Conservation (phyloP, 2,329 filamentous ascomycete genomes). For the Setomelanomma holmii region DNA sequence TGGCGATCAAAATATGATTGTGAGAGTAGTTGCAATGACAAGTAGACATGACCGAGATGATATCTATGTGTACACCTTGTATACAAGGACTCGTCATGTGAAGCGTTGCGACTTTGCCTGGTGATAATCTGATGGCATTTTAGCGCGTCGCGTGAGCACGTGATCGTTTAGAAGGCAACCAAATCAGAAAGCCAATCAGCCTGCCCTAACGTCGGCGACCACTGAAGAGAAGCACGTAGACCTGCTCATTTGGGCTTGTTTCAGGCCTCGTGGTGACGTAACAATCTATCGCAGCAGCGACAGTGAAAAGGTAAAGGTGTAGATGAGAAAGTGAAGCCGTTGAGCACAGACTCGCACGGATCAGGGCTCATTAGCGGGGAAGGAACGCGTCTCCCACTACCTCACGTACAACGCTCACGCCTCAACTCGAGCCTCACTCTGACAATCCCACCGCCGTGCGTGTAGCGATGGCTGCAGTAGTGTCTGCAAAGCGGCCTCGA, state of each 20-base stretch:
- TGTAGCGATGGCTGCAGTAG: conserved; percentile 35
- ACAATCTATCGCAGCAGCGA: too few relatives aligned
- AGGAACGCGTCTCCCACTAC: conserved; percentile 22
- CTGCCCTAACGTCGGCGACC: too few relatives aligned
- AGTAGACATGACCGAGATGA: too few relatives aligned
- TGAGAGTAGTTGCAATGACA: too few relatives aligned
- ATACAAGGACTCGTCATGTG: too few relatives aligned
- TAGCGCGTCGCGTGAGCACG: conserved; percentile 20
- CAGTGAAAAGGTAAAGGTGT: too few relatives aligned
- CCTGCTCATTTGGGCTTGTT: background rate
- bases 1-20: too few relatives aligned
- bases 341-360: background rate
- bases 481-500: conserved; percentile 42
- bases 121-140: too few relatives aligned
- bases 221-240: too few relatives aligned
- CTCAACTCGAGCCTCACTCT: conserved; percentile 2
- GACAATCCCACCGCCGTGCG: background rate
- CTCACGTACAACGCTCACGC: background rate
- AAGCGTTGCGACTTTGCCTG: too few relatives aligned
- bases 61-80: background rate
- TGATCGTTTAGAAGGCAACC: background rate
- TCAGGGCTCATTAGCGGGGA: conserved; percentile 21
- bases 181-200: background rate
- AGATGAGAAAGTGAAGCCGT: too few relatives aligned
- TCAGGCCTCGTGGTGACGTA: background rate